Evolutionary conservation across 192 early-diverging fungal species (phyloP), one percentile per base, ranked within the genome.

Genomic region (Gigaspora rosea): DNA sequence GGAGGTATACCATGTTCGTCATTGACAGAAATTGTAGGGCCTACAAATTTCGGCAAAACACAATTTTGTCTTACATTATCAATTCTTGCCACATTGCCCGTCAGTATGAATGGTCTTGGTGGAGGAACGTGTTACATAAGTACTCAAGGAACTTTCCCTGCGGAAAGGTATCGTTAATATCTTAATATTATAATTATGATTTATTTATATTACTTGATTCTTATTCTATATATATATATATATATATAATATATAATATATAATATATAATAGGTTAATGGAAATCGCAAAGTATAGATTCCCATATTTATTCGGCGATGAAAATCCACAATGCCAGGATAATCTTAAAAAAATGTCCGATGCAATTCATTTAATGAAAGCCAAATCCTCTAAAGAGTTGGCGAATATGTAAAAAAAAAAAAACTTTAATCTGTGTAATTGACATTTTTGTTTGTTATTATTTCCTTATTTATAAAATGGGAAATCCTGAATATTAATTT

Each of bases 121-220:
- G 73, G 73, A 47, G 62, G 73, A n/a, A 61, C 64, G 10, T 75
- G 73, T 75, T 75, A 57, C 50, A 75, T 75, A 12, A 61, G 64
- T 50, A 75, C 73, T 18, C 54, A 75, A 48, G 59, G 73, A 56
- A 49, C 18, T 22, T 63, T 75, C 11, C 27, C 15, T 15, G 73
- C 48, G 1, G 61, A 75, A 20, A 75, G 73, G 73, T 75, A 63
- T 33, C 62, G 51, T 32, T 4, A 16, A 12, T 2, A 54, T 3
- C 27, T 27, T 27, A 12, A 33, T 20, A 27, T 16, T 3, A 6
- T 8, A 46, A 27, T 0, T 1, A 27, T 27, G 0, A 27, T 27
- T 27, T 27, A 27, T 27, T 27, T 27, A 27, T 27, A 13, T 0
- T 8, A 33, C 2, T 32, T 9, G 6, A 22, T 62, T 62, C 2